These are phyloP conservation scores for Balansia obtecta DNA, from an alignment of 2,329 filamentous ascomycete genomes.

Conservation along the genomic window DNA sequence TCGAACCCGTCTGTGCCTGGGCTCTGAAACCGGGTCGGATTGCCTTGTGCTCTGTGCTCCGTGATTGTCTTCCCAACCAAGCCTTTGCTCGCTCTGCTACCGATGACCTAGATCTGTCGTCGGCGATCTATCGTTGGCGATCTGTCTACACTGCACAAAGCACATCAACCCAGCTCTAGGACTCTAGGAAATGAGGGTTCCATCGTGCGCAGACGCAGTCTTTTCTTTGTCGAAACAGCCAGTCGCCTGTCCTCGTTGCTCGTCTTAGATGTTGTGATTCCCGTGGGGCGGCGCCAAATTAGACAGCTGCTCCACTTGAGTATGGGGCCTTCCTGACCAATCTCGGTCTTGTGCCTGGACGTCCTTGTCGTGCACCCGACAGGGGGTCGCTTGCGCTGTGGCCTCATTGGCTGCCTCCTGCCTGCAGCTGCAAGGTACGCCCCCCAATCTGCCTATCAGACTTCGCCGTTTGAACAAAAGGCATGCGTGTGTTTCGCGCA, in stretches of 20 bases:
- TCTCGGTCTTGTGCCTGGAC: background rate
- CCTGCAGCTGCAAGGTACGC: constrained; percentile 7
- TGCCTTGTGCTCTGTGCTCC: no score
- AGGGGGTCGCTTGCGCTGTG: constrained; percentile 3
- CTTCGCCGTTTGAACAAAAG: background rate
- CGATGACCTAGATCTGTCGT: no score
- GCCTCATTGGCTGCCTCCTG: constrained; percentile 9
- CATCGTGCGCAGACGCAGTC: no score
- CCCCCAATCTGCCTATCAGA: background rate
- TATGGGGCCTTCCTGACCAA: background rate
- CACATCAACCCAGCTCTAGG: no score
- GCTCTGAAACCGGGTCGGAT: no score
- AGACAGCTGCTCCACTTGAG: background rate
- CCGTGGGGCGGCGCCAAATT: constrained; percentile 4
- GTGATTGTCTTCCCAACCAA: no score
- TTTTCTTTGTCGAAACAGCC: no score
- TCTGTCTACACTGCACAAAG: no score
- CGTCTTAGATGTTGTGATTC: background rate
- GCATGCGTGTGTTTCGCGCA: background rate
- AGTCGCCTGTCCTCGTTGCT: background rate
- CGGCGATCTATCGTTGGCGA: no score
- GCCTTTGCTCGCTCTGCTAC: no score
- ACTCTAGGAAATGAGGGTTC: no score
- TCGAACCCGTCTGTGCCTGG: no score
- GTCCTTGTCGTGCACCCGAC: background rate